These are phyloP conservation scores for Trichoderma breve DNA, from an alignment of 2,329 filamentous ascomycete genomes.

Conservation along the genomic window DNA sequence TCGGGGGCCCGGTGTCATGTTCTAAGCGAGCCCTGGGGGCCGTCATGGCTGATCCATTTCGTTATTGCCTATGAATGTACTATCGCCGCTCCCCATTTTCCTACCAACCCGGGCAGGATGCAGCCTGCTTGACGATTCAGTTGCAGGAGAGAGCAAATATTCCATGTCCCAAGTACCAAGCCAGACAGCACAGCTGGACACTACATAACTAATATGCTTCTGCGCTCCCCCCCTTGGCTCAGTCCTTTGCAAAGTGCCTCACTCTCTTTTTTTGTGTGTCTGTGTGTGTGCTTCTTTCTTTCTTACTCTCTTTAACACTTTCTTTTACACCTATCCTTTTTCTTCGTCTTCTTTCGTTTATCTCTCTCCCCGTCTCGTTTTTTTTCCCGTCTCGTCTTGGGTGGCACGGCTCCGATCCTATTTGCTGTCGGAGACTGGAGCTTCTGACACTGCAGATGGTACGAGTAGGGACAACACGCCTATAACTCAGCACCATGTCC, in stretches of 20 bases:
- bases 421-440: background rate
- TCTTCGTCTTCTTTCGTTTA: background rate
- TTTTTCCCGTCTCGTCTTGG: background rate
- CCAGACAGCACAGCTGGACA: too few species aligned
- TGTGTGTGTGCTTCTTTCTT: background rate
- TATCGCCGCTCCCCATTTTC: constrained; percentile 6
- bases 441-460: background rate
- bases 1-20: background rate
- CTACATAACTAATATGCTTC: constrained; percentile 1
- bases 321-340: background rate
- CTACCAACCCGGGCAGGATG: background rate
- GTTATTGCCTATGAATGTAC: constrained; percentile 2
- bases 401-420: background rate
- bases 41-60: constrained; percentile 9
- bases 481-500: constrained; percentile 3
- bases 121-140: constrained; percentile 1
- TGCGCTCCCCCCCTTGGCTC: background rate
- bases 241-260: constrained; percentile 1
- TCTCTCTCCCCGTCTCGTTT: background rate
- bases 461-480: background rate
- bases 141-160: background rate
- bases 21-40: constrained; percentile 9
- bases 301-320: background rate
- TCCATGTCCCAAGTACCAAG: background rate
- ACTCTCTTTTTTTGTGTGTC: constrained; percentile 10